Evolutionary conservation across 2,329 filamentous ascomycete species (phyloP), one percentile per base, ranked within the genome.

Genomic region (Cercospora sp.): DNA sequence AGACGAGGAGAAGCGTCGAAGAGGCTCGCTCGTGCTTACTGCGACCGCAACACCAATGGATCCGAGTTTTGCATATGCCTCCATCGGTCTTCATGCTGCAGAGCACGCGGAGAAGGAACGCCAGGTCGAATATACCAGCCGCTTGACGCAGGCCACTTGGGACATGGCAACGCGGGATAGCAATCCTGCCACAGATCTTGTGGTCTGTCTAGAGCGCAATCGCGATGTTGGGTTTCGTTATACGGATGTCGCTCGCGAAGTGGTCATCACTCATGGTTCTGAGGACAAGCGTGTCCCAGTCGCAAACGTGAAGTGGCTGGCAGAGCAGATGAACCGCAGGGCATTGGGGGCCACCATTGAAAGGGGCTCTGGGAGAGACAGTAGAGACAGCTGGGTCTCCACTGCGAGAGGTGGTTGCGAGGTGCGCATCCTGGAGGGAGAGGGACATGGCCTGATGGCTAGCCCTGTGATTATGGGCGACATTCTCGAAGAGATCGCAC

Each of bases 181-280:
- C 1, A 98, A 99, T 77, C 95, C 95, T 0, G 94, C 95, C 0
- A 92, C 97, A 0, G 95, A 99, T 79, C 82, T 99, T 18, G 84
- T 99, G 0, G 91, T 97, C 5, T 99, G 95, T 77, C 85, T 99
- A 1, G 95, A 99, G 79, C 89, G 95, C 23, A 88, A 92, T 30
- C 93, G 97, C 75, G 89, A 91, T 0, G 97, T 99, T 74, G 95
- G 95, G 0, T 99, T 99, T 82, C 89, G 94, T 60, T 99, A 99
- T 77, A 94, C 97, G 18, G 95, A 99, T 77, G 97, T 99, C 72
- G 96, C 91, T 5, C 88, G 93, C 8, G 88, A 92, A 0, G 91
- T 98, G 0, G 90, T 97, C 26, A 97, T 99, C 72, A 94, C 97
- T 76, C 95, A 99, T 78, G 95, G 95, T 42, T 92, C 89, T 76